Conservation (phyloP, 2,329 filamentous ascomycete genomes). For the Calonectria henricotiae region DNA sequence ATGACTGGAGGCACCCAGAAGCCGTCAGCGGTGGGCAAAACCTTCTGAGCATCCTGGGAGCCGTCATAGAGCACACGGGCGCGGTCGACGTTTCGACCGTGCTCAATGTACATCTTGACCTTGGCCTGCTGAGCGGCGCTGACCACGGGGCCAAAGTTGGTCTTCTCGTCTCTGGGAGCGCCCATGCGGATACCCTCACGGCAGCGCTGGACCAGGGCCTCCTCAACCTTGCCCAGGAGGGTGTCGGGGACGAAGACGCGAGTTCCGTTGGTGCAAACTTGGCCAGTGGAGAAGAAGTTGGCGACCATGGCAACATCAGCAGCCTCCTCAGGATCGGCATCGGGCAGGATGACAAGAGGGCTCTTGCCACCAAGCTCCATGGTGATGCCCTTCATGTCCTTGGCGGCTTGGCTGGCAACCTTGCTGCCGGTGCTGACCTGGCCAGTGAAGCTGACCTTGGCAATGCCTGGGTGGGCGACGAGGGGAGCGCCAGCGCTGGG, state of each 20-base stretch:
- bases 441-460: slow-evolving; percentile 92
- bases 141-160: slow-evolving; percentile 89
- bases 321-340: slow-evolving; percentile 84
- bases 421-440: slow-evolving; percentile 88
- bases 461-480: slow-evolving; percentile 80
- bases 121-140: slow-evolving; percentile 83
- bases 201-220: slow-evolving; percentile 68
- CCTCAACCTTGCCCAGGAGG: slow-evolving; percentile 80
- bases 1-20: slow-evolving; percentile 90
- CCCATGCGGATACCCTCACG: slow-evolving; percentile 83
- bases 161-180: slow-evolving; percentile 78
- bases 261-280: slow-evolving; percentile 95
- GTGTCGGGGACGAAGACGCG: slow-evolving; percentile 84
- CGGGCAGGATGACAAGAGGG: slow-evolving; percentile 84
- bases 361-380: slow-evolving; percentile 95
- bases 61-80: slow-evolving; percentile 85
- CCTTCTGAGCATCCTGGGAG: slow-evolving; percentile 68
- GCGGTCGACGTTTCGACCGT: slow-evolving; percentile 81
- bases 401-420: slow-evolving; percentile 83
- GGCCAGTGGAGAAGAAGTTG: slow-evolving; percentile 92
- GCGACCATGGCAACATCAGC: slow-evolving; percentile 94
- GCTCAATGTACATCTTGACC: slow-evolving; percentile 82
- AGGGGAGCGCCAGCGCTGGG: slow-evolving; percentile 81
- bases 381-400: slow-evolving; percentile 90
- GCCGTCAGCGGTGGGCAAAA: slow-evolving; percentile 71